Conservation (phyloP, 129 eudicot genomes). For the Chrysanthemum makinoi region DNA sequence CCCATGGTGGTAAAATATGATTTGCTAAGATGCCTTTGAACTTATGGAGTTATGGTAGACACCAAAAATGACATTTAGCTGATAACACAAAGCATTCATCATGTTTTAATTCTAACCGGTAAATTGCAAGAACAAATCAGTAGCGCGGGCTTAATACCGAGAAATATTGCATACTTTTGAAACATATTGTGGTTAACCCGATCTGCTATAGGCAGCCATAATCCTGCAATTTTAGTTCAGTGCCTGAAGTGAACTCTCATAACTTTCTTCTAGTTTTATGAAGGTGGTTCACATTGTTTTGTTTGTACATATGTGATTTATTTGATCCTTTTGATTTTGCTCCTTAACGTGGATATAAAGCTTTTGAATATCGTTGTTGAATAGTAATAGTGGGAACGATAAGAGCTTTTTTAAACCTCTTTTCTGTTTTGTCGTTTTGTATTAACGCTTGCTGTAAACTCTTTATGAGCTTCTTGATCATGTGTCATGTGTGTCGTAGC, state of each 20-base stretch:
- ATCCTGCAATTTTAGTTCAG: neutral
- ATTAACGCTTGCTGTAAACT: neutral
- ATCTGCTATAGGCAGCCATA: neutral
- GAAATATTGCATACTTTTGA: neutral
- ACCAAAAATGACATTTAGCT: too few species aligned
- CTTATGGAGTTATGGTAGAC: too few species aligned
- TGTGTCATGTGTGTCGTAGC: too few species aligned
- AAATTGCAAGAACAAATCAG: neutral
- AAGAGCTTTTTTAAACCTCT: neutral
- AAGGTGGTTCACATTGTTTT: slow-evolving; percentile 1
- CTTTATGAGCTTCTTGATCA: too few species aligned
- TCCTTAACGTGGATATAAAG: slow-evolving; percentile 13
- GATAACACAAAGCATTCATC: too few species aligned
- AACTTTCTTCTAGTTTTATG: slow-evolving; percentile 14
- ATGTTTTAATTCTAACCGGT: too few species aligned
- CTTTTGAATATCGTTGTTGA: slow-evolving; percentile 16
- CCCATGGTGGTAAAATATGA: too few species aligned
- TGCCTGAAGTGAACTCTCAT: slow-evolving; percentile 17
- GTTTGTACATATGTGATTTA: slow-evolving; percentile 22
- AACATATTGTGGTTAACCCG: neutral
- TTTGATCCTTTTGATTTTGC: slow-evolving; percentile 10
- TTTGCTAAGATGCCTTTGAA: too few species aligned
- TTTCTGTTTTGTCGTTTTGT: neutral
- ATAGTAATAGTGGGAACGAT: slow-evolving; percentile 2
- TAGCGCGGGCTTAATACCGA: slow-evolving; percentile 48